Base-by-base conservation (phyloP, 345 rosid genomes). In the Brassica carinata region DNA sequence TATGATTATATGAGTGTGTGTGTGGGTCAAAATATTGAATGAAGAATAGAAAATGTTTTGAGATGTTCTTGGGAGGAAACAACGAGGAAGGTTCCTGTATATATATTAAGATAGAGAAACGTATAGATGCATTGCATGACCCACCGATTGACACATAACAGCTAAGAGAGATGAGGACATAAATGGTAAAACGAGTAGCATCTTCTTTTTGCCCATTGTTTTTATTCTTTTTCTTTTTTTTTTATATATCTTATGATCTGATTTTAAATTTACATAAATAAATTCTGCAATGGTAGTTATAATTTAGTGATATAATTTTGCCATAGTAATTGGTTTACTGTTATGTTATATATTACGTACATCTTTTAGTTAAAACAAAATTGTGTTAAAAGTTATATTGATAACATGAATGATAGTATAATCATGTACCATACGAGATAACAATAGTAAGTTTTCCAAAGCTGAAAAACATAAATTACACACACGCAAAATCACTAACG, bases 61-160 rank as follows among this genome's bases (percentile, higher is more conserved):
- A 69, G 85, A 64, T 58, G 68, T 29, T 82, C 51, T 69, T 55
- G 80, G 83, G 83, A 77, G 76, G 74, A 62, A 78, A 48, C 76
- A 71, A 81, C 69, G 68, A 79, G 85, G 86, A 73, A 72, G 85
- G 84, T 81, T 84, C 76, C 7, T 73, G 67, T 82, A 81, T 86
- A 88, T 74, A 81, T 83, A 63, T 73, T 64, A 71, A 51, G 55
- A 51, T 57, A 9, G 31, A 19, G 58, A 73, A 45, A 63, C 75
- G 83, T 48, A 74, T 45, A 29, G 64, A 5, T 76, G 79, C 81
- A 66, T 81, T 74, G 79, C 81, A 66, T 81, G 88, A 90, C 93
- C 96, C 96, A 85, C 83, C 74, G 90, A 84, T 88, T 87, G 85
- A 81, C 77, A 82, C 64, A 81, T 55, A 83, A 83, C 93, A 88